phyloP scores from a whole-genome alignment of 2,329 filamentous ascomycete genomes.

The Colletotrichum caudatum region DNA sequence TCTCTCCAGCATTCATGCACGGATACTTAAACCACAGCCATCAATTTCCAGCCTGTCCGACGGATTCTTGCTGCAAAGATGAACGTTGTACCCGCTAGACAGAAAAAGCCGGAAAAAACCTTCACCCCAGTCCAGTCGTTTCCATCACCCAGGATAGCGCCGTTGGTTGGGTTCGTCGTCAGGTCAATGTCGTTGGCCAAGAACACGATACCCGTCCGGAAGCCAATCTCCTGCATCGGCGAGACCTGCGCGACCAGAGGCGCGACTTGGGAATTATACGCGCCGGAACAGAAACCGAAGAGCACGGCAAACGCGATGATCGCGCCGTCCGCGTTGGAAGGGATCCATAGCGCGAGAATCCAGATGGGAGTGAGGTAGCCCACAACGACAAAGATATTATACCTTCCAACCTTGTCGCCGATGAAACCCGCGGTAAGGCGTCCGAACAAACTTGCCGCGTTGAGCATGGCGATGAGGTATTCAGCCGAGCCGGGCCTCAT shows the following conservation, averaged over 20 bases:
- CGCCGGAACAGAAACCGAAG: slow-evolving; percentile 58
- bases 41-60: slow-evolving; percentile 46
- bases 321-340: slow-evolving; percentile 46
- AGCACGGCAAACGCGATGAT: slow-evolving; percentile 56
- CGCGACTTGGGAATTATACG: slow-evolving; percentile 54
- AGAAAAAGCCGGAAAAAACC: slow-evolving; percentile 52
- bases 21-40: slow-evolving; percentile 44
- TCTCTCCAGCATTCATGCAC: not conserved
- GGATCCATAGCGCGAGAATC: slow-evolving; percentile 59
- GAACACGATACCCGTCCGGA: slow-evolving; percentile 60
- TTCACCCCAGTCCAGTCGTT: slow-evolving; percentile 51
- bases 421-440: slow-evolving; percentile 50
- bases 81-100: slow-evolving; percentile 48
- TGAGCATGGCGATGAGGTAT: slow-evolving; percentile 55
- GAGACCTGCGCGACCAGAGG: slow-evolving; percentile 64
- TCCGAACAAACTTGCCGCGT: slow-evolving; percentile 54
- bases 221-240: slow-evolving; percentile 65
- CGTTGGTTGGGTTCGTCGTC: slow-evolving; percentile 68
- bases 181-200: slow-evolving; percentile 68
- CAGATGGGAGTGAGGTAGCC: slow-evolving; percentile 55
- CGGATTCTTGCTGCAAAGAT: slow-evolving; percentile 45
- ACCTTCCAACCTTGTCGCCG: slow-evolving; percentile 53
- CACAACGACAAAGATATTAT: slow-evolving; percentile 60
- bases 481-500: slow-evolving; percentile 48
- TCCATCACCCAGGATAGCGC: slow-evolving; percentile 52